A percentile compares a stretch with the other conserved stretches of the same genome.
Conservation (phyloP, 2,329 filamentous ascomycete genomes). For the Pezicula radicicola region DNA sequence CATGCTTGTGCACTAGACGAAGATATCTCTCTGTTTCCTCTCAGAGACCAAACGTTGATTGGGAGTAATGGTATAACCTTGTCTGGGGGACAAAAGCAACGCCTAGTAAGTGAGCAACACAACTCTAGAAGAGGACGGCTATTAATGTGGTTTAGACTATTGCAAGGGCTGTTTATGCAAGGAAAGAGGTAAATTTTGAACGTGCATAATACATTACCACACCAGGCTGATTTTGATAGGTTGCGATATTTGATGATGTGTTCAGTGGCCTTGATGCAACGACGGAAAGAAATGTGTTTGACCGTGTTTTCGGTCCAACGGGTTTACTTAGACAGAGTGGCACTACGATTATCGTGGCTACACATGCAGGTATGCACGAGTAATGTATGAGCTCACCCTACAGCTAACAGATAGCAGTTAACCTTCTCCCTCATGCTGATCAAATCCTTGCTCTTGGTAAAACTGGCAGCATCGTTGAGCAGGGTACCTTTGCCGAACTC, state of each 20-base stretch:
- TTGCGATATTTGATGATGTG: constrained; percentile 17
- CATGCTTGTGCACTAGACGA: constrained; percentile 13
- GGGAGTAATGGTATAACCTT: constrained; percentile 26
- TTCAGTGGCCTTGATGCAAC: constrained; percentile 17
- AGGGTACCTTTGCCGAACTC: constrained; percentile 31
- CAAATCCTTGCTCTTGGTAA: constrained; percentile 32
- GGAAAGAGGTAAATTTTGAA: constrained; percentile 1
- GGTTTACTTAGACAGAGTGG: constrained; percentile 13
- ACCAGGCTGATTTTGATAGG: not conserved
- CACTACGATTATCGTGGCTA: constrained; percentile 32
- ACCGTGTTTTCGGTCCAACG: constrained; percentile 6
- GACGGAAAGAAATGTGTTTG: constrained; percentile 11
- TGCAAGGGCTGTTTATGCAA: constrained; percentile 17
- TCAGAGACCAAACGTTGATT: constrained; percentile 20
- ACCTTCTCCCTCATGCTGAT: constrained; percentile 29
- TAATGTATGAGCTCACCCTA: constrained; percentile 3
- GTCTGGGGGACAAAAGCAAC: constrained; percentile 16
- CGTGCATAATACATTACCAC: not conserved
- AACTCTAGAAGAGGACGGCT: constrained; percentile 10
- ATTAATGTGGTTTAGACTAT: constrained; percentile 9
- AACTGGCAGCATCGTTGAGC: constrained; percentile 30
- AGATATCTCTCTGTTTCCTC: constrained; percentile 15
- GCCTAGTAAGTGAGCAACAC: constrained; percentile 12
- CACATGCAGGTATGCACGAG: constrained; percentile 17
- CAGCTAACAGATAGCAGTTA: constrained; percentile 1